Evolutionary conservation across 2,329 filamentous ascomycete species (phyloP).

Genomic region (Fusarium tricinctum): DNA sequence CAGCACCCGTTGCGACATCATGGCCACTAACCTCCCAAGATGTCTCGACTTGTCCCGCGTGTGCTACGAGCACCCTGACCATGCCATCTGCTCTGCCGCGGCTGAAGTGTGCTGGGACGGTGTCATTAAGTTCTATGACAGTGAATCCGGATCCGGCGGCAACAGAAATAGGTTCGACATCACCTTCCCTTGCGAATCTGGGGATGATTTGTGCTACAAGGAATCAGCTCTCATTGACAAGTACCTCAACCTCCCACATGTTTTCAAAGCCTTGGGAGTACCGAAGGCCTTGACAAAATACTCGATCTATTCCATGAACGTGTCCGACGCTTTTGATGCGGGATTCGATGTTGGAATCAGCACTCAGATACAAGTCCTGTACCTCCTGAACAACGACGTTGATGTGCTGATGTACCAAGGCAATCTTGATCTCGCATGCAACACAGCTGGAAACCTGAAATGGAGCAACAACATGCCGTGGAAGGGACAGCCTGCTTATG

Average conservation of each 20-base stretch:
- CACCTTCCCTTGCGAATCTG: slow-evolving; percentile 7
- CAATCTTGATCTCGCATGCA: slow-evolving; percentile 42
- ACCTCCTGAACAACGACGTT: slow-evolving; percentile 15
- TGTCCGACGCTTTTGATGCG: slow-evolving; percentile 1
- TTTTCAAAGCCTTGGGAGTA: slow-evolving; percentile 19
- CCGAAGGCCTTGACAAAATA: slow-evolving; percentile 6
- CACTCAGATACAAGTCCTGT: slow-evolving; percentile 22
- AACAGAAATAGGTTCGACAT: slow-evolving; percentile 30
- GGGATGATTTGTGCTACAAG: slow-evolving; percentile 26
- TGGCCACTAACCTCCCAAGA: slow-evolving; percentile 38
- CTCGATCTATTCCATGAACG: slow-evolving; percentile 8
- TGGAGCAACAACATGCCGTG: slow-evolving; percentile 37
- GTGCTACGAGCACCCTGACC: slow-evolving; percentile 40
- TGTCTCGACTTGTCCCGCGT: slow-evolving; percentile 34
- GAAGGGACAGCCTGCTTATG: slow-evolving; percentile 42
- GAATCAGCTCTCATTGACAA: slow-evolving; percentile 11
- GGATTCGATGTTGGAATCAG: slow-evolving; percentile 25
- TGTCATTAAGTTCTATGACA: slow-evolving; percentile 13
- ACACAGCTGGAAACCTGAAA: slow-evolving; percentile 38
- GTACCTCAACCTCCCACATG: slow-evolving; percentile 8
- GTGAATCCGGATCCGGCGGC: neutral
- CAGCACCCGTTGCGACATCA: slow-evolving; percentile 30
- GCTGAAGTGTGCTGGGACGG: slow-evolving; percentile 32
- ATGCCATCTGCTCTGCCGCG: slow-evolving; percentile 33
- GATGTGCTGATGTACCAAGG: slow-evolving; percentile 42